Conservation (phyloP, 1,139 yeast genomes). For the Pichia sp. region DNA sequence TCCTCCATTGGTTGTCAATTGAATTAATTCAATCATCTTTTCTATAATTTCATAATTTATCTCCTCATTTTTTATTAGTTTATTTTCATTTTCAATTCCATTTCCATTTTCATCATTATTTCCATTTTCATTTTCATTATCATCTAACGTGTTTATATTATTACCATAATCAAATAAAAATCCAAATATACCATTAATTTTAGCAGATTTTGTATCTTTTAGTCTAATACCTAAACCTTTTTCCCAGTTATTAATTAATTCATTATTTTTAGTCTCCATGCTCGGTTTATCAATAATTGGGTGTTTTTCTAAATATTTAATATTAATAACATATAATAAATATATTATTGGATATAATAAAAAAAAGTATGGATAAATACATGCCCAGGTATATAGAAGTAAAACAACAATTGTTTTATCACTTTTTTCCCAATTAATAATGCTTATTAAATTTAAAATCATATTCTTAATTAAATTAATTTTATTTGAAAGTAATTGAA, state of each 20-base stretch:
- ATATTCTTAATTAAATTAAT: constrained; percentile 47
- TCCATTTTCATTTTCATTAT: neutral
- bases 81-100: neutral
- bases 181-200: constrained; percentile 19
- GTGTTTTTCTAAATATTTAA: constrained; percentile 67
- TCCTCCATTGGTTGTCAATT: too few species aligned
- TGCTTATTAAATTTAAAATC: constrained; percentile 61
- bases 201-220: constrained; percentile 30
- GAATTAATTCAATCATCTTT: neutral
- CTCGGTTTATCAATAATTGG: constrained; percentile 41
- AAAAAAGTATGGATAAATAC: constrained; percentile 66
- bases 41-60: constrained; percentile 1
- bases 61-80: neutral
- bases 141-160: neutral
- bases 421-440: constrained; percentile 61
- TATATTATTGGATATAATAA: constrained; percentile 57
- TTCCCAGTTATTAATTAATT: constrained; percentile 21
- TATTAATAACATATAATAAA: constrained; percentile 55
- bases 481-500: constrained; percentile 8
- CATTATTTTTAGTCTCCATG: constrained; percentile 35
- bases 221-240: constrained; percentile 51
- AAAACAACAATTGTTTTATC: constrained; percentile 48
- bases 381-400: constrained; percentile 50
- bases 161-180: constrained; percentile 11
- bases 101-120: too few species aligned